Percentiles rank a stretch among this genome's conserved stretches.
Conservation (phyloP, 768 basidiomycete species). For the Suillus decipiens region DNA sequence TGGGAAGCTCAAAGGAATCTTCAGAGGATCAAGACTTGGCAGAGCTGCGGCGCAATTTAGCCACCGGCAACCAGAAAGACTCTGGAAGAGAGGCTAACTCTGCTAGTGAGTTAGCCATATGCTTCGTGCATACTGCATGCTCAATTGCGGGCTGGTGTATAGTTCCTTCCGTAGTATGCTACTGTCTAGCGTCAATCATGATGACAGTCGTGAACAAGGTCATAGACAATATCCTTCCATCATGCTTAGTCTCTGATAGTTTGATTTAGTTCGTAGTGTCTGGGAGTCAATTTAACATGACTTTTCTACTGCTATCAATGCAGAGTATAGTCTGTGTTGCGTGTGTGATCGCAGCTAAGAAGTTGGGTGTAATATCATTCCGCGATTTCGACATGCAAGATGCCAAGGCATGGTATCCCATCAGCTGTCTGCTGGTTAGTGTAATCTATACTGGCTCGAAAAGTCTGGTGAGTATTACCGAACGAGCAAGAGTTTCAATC, state of each 20-base stretch:
- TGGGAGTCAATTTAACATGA: slow-evolving; percentile 93
- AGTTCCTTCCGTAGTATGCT: slow-evolving; percentile 85
- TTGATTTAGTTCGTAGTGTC: slow-evolving; percentile 85
- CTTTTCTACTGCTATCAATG: slow-evolving; percentile 88
- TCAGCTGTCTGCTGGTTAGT: slow-evolving; percentile 86
- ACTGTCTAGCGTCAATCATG: slow-evolving; percentile 89
- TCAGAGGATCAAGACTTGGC: slow-evolving; percentile 45
- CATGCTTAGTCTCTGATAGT: slow-evolving; percentile 6
- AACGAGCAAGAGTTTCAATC: slow-evolving; percentile 1
- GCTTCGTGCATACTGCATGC: not conserved
- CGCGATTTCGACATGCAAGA: slow-evolving; percentile 80
- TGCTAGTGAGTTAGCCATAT: slow-evolving; percentile 21
- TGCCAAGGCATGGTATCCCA: slow-evolving; percentile 92
- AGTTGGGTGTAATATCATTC: slow-evolving; percentile 77
- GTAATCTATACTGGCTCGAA: slow-evolving; percentile 99
- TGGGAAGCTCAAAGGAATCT: slow-evolving; percentile 14
- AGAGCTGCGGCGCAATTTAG: slow-evolving; percentile 55
- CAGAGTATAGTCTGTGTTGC: slow-evolving; percentile 86
- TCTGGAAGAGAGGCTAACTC: slow-evolving; percentile 19
- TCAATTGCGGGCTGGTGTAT: slow-evolving; percentile 6
- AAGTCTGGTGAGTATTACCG: slow-evolving; percentile 72
- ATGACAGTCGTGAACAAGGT: slow-evolving; percentile 99
- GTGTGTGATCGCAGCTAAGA: slow-evolving; percentile 77
- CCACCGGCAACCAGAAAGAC: slow-evolving; percentile 37
- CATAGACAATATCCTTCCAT: not conserved